phyloP scores from a whole-genome alignment of 2,329 filamentous ascomycete genomes.

The Colletotrichum ledebouriae region DNA sequence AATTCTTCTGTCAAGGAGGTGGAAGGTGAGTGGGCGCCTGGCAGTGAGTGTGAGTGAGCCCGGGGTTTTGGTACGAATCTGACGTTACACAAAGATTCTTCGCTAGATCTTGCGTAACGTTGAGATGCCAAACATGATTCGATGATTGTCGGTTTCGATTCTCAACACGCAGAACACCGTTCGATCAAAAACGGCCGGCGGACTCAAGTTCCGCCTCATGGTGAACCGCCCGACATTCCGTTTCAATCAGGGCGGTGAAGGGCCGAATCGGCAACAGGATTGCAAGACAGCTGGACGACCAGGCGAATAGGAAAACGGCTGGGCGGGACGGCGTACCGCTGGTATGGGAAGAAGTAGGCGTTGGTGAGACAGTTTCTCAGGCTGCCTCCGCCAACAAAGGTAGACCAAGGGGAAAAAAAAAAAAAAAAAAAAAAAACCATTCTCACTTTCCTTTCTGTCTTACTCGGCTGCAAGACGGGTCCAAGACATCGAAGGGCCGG shows the following conservation, averaged over 20 bases:
- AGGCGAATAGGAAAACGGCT: slow-evolving; percentile 27
- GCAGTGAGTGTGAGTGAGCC: not conserved
- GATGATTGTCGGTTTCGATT: not conserved
- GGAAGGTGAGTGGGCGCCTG: not conserved
- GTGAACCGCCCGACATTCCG: slow-evolving; percentile 10
- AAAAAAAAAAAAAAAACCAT: too few relatives aligned
- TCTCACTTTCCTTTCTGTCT: slow-evolving; percentile 19
- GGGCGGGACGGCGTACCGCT: slow-evolving; percentile 38
- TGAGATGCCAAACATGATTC: slow-evolving; percentile 2
- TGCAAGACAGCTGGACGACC: slow-evolving; percentile 11
- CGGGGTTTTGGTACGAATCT: not conserved
- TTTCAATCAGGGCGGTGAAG: slow-evolving; percentile 4
- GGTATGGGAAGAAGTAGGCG: slow-evolving; percentile 10
- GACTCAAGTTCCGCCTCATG: not conserved
- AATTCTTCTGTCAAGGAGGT: not conserved
- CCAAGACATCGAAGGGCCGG: slow-evolving; percentile 29
- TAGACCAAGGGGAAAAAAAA: too few relatives aligned
- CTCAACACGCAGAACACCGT: not conserved
- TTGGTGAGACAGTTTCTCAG: slow-evolving; percentile 20
- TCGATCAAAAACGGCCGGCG: not conserved
- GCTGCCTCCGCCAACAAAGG: slow-evolving; percentile 27
- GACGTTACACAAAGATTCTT: slow-evolving; percentile 12
- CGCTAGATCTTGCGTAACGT: slow-evolving; percentile 21
- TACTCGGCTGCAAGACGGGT: slow-evolving; percentile 26
- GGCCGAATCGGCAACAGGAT: not conserved